These are phyloP conservation scores for Aspergillus luchuensis DNA, from an alignment of 2,329 filamentous ascomycete species.

Conservation along the genomic window DNA sequence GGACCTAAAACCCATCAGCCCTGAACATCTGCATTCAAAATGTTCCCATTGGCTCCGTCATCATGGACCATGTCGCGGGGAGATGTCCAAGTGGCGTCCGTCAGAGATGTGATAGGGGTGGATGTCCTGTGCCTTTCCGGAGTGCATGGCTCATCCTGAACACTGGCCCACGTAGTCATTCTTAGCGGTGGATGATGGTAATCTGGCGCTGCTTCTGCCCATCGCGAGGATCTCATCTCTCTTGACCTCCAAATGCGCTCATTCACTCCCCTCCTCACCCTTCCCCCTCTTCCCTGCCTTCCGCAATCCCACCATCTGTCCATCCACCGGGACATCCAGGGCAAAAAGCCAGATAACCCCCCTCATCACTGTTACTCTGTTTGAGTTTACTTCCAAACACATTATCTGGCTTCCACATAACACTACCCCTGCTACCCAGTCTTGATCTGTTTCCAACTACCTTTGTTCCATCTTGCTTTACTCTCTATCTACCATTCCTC, in stretches of 20 bases:
- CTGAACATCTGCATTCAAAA: constrained; percentile 19
- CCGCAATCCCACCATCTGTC: background rate
- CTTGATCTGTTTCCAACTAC: background rate
- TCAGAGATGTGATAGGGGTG: constrained; percentile 28
- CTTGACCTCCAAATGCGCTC: constrained; percentile 10
- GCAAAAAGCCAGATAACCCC: background rate
- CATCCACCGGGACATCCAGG: background rate
- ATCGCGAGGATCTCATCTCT: background rate
- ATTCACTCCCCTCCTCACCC: constrained; percentile 11
- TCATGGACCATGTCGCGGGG: constrained; percentile 23
- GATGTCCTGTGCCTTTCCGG: constrained; percentile 34
- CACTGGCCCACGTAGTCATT: constrained; percentile 24
- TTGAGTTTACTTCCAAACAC: constrained; percentile 1
- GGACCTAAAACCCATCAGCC: constrained; percentile 6
- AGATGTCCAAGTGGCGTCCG: constrained; percentile 30
- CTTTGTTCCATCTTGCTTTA: constrained; percentile 14
- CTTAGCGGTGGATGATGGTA: constrained; percentile 12
- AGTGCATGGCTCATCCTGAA: constrained; percentile 24
- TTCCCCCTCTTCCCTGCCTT: background rate
- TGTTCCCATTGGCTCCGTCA: constrained; percentile 25
- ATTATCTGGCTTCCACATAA: constrained; percentile 1
- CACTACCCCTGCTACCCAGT: background rate
- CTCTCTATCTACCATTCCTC: background rate
- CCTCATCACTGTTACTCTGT: constrained; percentile 11
- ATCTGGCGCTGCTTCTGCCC: constrained; percentile 2